A percentile compares a stretch with the other conserved stretches of the same genome.
These are phyloP conservation scores for Pistacia integerrima DNA, from an alignment of 345 rosid genomes.

Conservation along the genomic window DNA sequence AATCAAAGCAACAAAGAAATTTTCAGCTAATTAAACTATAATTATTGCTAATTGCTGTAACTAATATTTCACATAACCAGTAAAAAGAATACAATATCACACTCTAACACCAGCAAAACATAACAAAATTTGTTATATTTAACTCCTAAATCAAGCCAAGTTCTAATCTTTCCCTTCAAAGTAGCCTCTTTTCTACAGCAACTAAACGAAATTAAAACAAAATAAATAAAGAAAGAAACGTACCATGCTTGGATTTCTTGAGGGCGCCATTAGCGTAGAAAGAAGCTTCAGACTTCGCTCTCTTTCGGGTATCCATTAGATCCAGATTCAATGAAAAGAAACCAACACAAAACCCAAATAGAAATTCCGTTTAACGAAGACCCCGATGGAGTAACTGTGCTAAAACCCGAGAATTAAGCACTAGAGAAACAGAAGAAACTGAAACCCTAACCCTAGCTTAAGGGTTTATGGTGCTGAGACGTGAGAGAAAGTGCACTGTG, in stretches of 20 bases:
- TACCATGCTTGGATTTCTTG: conserved; percentile 67
- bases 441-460: conserved; percentile 39
- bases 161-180: neutral
- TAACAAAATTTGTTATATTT: neutral
- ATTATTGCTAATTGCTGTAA: neutral
- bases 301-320: conserved; percentile 74
- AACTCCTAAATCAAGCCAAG: neutral
- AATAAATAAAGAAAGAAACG: neutral
- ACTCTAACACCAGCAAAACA: neutral
- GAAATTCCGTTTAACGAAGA: neutral
- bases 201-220: neutral
- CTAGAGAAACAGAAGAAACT: neutral
- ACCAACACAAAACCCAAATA: neutral
- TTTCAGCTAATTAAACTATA: neutral
- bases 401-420: neutral
- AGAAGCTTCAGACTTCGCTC: conserved; percentile 64
- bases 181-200: neutral
- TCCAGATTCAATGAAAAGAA: conserved; percentile 30
- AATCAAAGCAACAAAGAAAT: neutral
- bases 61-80: neutral
- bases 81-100: neutral
- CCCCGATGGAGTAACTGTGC: neutral
- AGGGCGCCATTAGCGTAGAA: conserved; percentile 63
- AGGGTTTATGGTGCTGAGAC: conserved; percentile 20
- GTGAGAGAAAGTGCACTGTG: neutral